Base-by-base conservation (phyloP, 306 rosid genomes). In the Prunus padus region DNA sequence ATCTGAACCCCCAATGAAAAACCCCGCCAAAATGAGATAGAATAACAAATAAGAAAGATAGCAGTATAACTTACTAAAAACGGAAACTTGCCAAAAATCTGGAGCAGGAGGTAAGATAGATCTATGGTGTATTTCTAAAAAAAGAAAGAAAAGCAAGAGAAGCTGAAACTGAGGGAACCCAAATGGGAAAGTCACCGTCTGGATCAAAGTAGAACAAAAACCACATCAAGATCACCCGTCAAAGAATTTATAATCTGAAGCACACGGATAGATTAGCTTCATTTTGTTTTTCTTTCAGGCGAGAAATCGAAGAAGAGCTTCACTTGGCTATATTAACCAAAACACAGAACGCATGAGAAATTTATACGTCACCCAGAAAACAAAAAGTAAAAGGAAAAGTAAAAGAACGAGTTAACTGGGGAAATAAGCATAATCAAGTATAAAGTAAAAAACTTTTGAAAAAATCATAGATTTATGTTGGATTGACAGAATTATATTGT, bases 291-390 rank as follows among this genome's bases (percentile, higher is more conserved):
- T 59, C 13, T 6, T 30, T 2, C 45, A 8, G 22, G 11, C 20
- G 31, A n/a, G 49, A 50, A 5, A 19, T 13, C 9, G 2, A 69
- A 11, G 49, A 70, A 33, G 57, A 70, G 45, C 47, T 69, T 69
- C 68, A 52, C 13, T 46, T 45, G 15, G 18, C 22, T 47, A 31
- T 23, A 50, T 47, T 71, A 11, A 50, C 52, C 9, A 7, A 18
- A 44, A 74, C 76, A 45, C 2, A 55, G 3, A n/a, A 49, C 9
- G 63, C 47, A 13, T 77, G 82, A 74, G 74, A 69, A 69, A 56
- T n/a, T 52, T 68, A 18, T 11, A 0, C 46, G 76, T 78, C 80
- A 33, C 16, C 5, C 33, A 14, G 65, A 18, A 11, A 14, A 37
- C 33, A 14, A 31, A 18, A 11, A 14, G 26, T 8, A 22, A 44